Conservation (phyloP, 306 rosid species). For the Alnus rubra region DNA sequence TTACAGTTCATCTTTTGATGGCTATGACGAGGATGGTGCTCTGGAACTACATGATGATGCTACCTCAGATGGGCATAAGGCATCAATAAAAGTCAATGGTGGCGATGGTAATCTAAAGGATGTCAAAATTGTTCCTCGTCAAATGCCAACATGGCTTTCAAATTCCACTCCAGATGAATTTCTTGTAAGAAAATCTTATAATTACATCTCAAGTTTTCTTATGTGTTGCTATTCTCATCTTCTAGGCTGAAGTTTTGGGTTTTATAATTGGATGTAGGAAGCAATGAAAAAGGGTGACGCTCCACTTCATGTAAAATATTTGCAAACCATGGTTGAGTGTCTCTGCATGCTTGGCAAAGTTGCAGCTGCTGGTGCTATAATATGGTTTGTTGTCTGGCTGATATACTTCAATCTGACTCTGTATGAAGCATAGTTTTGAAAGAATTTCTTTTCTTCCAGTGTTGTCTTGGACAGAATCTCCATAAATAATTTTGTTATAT, state of each 20-base stretch:
- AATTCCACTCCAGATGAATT: constrained; percentile 96
- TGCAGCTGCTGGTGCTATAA: constrained; percentile 99
- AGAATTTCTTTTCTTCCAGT: constrained; percentile 11
- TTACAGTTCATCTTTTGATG: constrained; percentile 81
- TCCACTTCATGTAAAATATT: constrained; percentile 84
- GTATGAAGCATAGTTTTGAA: constrained; percentile 19
- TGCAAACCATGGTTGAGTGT: constrained; percentile 97
- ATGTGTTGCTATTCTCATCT: constrained; percentile 23
- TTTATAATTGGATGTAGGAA: constrained; percentile 61
- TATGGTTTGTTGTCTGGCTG: constrained; percentile 65
- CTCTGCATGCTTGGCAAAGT: constrained; percentile 96
- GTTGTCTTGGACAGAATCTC: constrained; percentile 8
- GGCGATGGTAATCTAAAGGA: constrained; percentile 57
- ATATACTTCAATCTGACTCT: constrained; percentile 16
- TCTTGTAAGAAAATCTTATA: constrained; percentile 64
- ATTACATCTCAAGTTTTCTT: constrained; percentile 28
- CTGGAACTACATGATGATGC: constrained; percentile 59
- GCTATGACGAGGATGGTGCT: constrained; percentile 72
- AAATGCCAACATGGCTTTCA: constrained; percentile 92
- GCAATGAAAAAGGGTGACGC: constrained; percentile 87
- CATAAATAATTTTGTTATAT: background rate
- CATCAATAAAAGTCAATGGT: constrained; percentile 53
- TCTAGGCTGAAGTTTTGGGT: constrained; percentile 35
- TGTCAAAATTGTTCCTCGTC: constrained; percentile 46
- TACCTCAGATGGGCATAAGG: constrained; percentile 51